Conservation (phyloP, 768 basidiomycete species). For the Arthromyces matolae region DNA sequence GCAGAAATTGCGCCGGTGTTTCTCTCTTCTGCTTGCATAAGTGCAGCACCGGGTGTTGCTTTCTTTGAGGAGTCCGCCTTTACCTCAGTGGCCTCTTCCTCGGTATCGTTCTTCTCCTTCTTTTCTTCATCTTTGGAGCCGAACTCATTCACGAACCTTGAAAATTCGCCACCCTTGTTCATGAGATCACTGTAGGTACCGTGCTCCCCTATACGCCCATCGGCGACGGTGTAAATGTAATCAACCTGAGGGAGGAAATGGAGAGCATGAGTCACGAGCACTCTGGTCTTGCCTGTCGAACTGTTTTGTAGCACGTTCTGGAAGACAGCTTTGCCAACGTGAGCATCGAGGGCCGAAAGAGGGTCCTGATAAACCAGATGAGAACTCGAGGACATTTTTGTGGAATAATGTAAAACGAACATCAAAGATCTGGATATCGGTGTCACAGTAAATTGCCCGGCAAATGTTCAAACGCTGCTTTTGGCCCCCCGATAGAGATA, state of each 20-base stretch:
- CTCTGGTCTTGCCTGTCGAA: slow-evolving; percentile 66
- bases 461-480: slow-evolving; percentile 82
- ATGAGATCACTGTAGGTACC: slow-evolving; percentile 79
- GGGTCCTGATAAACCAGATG: slow-evolving; percentile 51
- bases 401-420: slow-evolving; percentile 24
- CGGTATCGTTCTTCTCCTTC: slow-evolving; percentile 41
- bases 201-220: slow-evolving; percentile 74
- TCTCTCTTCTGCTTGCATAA: slow-evolving; percentile 86
- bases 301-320: slow-evolving; percentile 73
- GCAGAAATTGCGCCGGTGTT: slow-evolving; percentile 67
- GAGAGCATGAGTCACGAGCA: slow-evolving; percentile 89
- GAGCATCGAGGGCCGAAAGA: slow-evolving; percentile 87
- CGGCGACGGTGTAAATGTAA: slow-evolving; percentile 74
- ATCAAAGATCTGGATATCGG: slow-evolving; percentile 86
- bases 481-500: slow-evolving; percentile 81
- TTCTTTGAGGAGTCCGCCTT: slow-evolving; percentile 35
- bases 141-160: slow-evolving; percentile 73
- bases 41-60: slow-evolving; percentile 39
- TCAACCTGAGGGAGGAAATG: slow-evolving; percentile 89
- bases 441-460: slow-evolving; percentile 81
- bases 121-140: slow-evolving; percentile 62
- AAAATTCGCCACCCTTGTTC: slow-evolving; percentile 59
- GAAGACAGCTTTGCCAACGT: slow-evolving; percentile 86
- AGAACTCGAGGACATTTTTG: not conserved
- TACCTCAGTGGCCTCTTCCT: slow-evolving; percentile 39